These are phyloP conservation scores for Ceratobasidium papillatum DNA, from an alignment of 1,284 basidiomycete species.

Conservation along the genomic window DNA sequence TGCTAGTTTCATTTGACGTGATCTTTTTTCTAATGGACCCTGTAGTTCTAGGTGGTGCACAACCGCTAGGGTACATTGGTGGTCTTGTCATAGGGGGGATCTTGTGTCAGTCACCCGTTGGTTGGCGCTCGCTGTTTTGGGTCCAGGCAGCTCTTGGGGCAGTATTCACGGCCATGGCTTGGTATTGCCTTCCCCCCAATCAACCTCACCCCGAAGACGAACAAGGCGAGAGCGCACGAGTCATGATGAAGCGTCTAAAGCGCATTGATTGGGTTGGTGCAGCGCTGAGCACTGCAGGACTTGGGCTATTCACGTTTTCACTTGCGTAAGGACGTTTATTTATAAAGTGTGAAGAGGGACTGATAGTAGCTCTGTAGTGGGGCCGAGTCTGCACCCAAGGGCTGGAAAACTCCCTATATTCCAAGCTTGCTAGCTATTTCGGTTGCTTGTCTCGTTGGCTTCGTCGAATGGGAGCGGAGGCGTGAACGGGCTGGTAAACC, in stretches of 20 bases:
- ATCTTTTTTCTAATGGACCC: neutral
- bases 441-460: slow-evolving; percentile 38
- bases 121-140: slow-evolving; percentile 41
- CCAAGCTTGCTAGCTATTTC: slow-evolving; percentile 39
- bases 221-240: slow-evolving; percentile 18
- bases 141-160: slow-evolving; percentile 34
- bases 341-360: neutral
- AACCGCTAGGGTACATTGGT: slow-evolving; percentile 43
- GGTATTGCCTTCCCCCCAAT: slow-evolving; percentile 36
- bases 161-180: slow-evolving; percentile 13
- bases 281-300: slow-evolving; percentile 31
- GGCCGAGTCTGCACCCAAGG: slow-evolving; percentile 42
- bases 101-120: slow-evolving; percentile 35
- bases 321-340: slow-evolving; percentile 24
- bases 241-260: slow-evolving; percentile 37
- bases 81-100: slow-evolving; percentile 43
- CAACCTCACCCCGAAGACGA: slow-evolving; percentile 33
- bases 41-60: slow-evolving; percentile 41
- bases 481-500: slow-evolving; percentile 38
- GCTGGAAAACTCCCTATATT: slow-evolving; percentile 44
- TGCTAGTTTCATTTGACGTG: neutral
- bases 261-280: slow-evolving; percentile 43
- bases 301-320: slow-evolving; percentile 41
- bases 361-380: slow-evolving; percentile 23
- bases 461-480: slow-evolving; percentile 43